Percentiles rank a stretch among this genome's conserved stretches.
Conservation (phyloP, 164 flowering plant genomes). For the Magnolia officinalis region DNA sequence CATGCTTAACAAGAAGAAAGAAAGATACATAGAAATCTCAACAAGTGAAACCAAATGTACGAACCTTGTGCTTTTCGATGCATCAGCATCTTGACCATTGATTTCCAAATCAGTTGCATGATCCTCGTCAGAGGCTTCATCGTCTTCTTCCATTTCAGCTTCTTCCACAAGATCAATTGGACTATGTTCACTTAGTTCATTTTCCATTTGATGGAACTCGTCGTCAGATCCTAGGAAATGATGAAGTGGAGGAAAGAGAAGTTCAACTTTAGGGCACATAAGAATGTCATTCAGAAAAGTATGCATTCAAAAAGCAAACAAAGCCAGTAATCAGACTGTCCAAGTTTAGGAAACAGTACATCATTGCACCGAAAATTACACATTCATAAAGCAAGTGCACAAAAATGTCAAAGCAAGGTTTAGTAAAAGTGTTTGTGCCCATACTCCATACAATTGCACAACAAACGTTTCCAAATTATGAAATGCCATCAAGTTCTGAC, state of each 20-base stretch:
- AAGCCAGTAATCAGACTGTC: not conserved
- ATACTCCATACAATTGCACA: no score
- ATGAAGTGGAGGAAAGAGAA: not conserved
- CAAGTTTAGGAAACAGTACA: not conserved
- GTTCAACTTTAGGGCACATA: not conserved
- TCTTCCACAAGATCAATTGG: conserved; percentile 20
- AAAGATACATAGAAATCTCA: not conserved
- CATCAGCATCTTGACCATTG: conserved; percentile 16
- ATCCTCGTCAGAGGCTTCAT: conserved; percentile 32
- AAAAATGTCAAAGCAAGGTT: not conserved
- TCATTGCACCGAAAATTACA: not conserved
- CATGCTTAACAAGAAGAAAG: not conserved
- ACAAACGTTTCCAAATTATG: no score
- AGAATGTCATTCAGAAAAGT: not conserved
- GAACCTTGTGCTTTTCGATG: conserved; percentile 32
- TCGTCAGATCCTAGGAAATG: conserved; percentile 26
- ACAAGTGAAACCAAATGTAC: not conserved
- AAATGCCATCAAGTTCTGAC: no score
- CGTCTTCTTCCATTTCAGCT: conserved; percentile 32
- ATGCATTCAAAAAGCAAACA: not conserved
- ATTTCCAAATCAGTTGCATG: conserved; percentile 22
- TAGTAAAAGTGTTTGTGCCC: not conserved
- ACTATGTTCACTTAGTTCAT: conserved; percentile 8
- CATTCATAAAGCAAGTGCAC: not conserved
- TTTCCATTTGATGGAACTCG: conserved; percentile 16